Percentiles rank a stretch among this genome's conserved stretches.
Conservation (phyloP, 208 protist genomes). For the Leishmania braziliensis region DNA sequence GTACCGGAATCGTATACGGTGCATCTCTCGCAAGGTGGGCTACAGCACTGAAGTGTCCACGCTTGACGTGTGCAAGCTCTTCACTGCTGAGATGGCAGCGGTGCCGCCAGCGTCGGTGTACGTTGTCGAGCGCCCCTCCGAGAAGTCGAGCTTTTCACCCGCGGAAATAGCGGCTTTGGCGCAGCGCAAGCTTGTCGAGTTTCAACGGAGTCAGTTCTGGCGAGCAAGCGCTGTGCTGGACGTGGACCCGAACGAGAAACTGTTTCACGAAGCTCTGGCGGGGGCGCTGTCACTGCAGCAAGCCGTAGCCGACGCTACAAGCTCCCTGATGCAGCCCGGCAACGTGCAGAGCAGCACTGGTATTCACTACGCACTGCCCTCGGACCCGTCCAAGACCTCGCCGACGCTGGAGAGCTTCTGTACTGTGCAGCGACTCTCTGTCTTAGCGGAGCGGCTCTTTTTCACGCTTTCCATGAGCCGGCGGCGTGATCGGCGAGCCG, state of each 20-base stretch:
- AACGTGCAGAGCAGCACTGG: conserved; percentile 81
- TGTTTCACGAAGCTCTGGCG: conserved; percentile 59
- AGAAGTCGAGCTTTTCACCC: not conserved
- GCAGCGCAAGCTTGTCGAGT: conserved; percentile 49
- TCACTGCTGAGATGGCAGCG: conserved; percentile 62
- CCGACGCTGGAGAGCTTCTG: conserved; percentile 78
- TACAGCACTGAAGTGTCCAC: conserved; percentile 85
- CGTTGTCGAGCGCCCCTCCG: conserved; percentile 25
- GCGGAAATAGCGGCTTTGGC: conserved; percentile 25
- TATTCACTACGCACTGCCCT: conserved; percentile 76
- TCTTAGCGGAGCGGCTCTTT: conserved; percentile 63
- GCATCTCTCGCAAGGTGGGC: conserved; percentile 60
- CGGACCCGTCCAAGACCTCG: conserved; percentile 64
- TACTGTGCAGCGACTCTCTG: conserved; percentile 55
- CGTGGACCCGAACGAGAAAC: conserved; percentile 71
- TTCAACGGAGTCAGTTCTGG: conserved; percentile 82
- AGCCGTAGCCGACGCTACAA: conserved; percentile 64
- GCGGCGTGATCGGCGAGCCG: conserved; percentile 47
- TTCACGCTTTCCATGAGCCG: conserved; percentile 77
- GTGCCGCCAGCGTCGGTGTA: conserved; percentile 43
- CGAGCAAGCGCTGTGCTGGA: conserved; percentile 69
- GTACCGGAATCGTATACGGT: conserved; percentile 52
- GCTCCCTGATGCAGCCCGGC: conserved; percentile 83
- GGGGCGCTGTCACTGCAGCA: conserved; percentile 70
- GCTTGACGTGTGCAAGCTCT: conserved; percentile 80